Base-by-base conservation (phyloP, 176 grass and related monocot genomes). In the Eragrostis curvula region DNA sequence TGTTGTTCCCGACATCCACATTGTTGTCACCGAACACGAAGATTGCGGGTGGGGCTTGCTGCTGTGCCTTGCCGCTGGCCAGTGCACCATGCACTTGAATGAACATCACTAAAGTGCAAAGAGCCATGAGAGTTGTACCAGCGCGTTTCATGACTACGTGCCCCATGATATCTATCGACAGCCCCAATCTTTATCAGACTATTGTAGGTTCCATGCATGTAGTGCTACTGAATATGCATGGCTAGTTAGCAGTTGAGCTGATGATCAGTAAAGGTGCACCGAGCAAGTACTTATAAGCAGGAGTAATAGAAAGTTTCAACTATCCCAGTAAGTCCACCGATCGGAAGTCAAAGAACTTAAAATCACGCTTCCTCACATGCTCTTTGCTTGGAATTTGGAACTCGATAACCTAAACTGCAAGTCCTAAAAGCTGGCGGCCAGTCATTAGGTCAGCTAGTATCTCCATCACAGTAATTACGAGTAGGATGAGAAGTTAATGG, bases 1-100 rank as follows among this genome's bases (percentile, higher is more conserved):
- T 83, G 45, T 88, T 88, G 44, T 79, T 84, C 40, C 86, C 56
- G 7, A 84, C 81, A 46, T 88, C 86, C 9, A 78, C n/a, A 2
- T 1, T 25, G 44, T 52, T 68, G 7, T 88, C 86, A 3, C 86
- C 81, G 10, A 88, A 88, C 44, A 88, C 45, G 18, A 84, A 88
- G 12, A 88, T 68, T 1, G 61, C 79, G 5, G 85, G 81, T 9
- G 25, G 61, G 12, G 8, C 29, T 17, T 20, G 39, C 47, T 44
- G 12, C 15, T 12, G 18, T 18, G 5, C 42, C 7, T 59, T 43
- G 20, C 55, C 1, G 17, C 27, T 12, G 0, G 17, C 39, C 1
- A 18, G 11, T 64, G 57, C 20, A 73, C 56, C 44, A 8, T 46
- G 12, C 12, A 63, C 24, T 60, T 46, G 40, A 23, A 60, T 5